Percentiles rank a stretch among this genome's conserved stretches.
Evolutionary conservation across 2,329 filamentous ascomycete species (phyloP).

Genomic region (Pseudocercospora vitis): DNA sequence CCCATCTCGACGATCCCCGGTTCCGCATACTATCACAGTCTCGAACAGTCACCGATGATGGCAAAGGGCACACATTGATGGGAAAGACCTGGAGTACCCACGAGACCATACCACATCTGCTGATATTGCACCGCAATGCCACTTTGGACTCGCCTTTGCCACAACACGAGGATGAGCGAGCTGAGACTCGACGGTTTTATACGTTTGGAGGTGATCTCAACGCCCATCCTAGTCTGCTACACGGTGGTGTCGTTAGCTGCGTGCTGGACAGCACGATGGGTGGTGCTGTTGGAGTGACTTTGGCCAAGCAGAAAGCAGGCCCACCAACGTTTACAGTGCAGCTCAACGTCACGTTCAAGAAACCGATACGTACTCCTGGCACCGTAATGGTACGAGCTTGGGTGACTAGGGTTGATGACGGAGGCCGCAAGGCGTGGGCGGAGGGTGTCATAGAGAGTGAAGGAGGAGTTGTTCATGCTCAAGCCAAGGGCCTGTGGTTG

Average conservation of each 20-base stretch:
- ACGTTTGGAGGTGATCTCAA: conserved; percentile 27
- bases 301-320: conserved; percentile 12
- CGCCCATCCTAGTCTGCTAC: conserved; percentile 25
- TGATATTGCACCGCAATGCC: conserved; percentile 19
- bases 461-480: conserved; percentile 23
- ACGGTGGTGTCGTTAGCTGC: conserved; percentile 27
- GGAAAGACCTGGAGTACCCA: conserved; percentile 29
- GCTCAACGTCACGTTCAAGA: conserved; percentile 27
- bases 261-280: conserved; percentile 25
- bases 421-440: conserved; percentile 27
- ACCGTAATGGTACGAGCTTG: conserved; percentile 24
- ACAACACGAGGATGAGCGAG: conserved; percentile 15
- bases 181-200: conserved; percentile 25
- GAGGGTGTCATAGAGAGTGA: conserved; percentile 25
- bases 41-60: conserved; percentile 22
- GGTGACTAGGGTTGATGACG: conserved; percentile 23
- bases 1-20: conserved; percentile 18
- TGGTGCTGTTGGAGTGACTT: conserved; percentile 18
- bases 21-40: conserved; percentile 23
- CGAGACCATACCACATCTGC: conserved; percentile 21
- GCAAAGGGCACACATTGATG: conserved; percentile 26
- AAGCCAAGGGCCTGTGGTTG: conserved; percentile 28
- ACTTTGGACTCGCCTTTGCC: conserved; percentile 6
- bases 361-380: conserved; percentile 25
- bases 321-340: conserved; percentile 27